Evolutionary conservation across 1,284 basidiomycete genomes (phyloP).

Genomic region (Grifola frondosa): DNA sequence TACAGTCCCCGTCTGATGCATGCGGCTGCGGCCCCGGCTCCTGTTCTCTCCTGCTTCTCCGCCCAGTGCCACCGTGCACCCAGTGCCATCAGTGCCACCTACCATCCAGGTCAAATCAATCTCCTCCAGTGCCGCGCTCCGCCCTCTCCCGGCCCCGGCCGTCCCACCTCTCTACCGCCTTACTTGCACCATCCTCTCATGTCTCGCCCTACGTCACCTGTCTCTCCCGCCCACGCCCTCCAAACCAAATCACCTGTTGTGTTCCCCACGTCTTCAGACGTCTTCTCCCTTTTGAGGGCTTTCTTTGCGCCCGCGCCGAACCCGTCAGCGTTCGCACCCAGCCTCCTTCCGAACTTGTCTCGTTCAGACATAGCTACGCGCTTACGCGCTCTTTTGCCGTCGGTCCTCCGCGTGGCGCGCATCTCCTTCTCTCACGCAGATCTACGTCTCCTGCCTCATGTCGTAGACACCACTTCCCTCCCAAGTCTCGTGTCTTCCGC

Average conservation of each 20-base stretch:
- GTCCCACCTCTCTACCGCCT: conserved; percentile 1
- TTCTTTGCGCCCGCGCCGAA: not conserved
- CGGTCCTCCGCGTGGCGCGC: conserved; percentile 14
- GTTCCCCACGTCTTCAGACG: no score
- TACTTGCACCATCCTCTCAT: conserved; percentile 2
- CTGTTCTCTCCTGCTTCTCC: conserved; percentile 9
- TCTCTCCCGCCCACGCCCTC: not conserved
- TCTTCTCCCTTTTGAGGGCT: no score
- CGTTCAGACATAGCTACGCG: not conserved
- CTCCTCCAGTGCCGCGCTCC: not conserved
- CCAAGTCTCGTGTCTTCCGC: conserved; percentile 9
- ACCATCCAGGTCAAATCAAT: conserved; percentile 9
- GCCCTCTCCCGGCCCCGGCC: conserved; percentile 2
- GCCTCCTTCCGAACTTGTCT: no score
- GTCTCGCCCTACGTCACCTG: conserved; percentile 7
- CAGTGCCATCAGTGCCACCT: conserved; percentile 11
- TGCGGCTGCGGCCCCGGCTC: conserved; percentile 24
- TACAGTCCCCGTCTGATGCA: conserved; percentile 26
- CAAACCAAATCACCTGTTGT: no score
- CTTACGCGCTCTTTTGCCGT: conserved; percentile 5
- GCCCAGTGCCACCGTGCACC: conserved; percentile 9
- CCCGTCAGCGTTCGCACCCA: no score
- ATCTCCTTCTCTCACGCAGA: conserved; percentile 2
- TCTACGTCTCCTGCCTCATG: conserved; percentile 14
- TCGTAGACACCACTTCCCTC: conserved; percentile 1